Conservation (phyloP, 2,329 filamentous ascomycete species). For the Aureobasidium sp. region DNA sequence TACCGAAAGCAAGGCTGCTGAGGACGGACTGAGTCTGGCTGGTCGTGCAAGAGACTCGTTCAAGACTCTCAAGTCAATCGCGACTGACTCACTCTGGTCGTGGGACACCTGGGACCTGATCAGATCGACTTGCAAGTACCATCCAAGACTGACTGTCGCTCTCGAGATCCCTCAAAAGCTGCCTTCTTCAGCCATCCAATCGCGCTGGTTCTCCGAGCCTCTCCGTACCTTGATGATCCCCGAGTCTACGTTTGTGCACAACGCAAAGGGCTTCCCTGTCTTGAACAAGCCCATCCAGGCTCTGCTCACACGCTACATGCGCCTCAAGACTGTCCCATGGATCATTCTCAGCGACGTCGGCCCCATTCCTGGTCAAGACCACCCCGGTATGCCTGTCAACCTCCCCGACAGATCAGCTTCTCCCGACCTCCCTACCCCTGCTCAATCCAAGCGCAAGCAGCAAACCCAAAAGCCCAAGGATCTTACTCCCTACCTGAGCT, state of each 20-base stretch:
- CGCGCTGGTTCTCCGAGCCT: constrained; percentile 57
- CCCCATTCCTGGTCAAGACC: constrained; percentile 38
- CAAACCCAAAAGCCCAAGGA: constrained; percentile 35
- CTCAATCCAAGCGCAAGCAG: constrained; percentile 47
- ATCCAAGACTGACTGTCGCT: constrained; percentile 66
- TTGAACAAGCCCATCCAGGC: constrained; percentile 51
- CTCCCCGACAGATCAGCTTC: neutral
- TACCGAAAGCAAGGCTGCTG: constrained; percentile 22
- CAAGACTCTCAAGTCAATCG: neutral
- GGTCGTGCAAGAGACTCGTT: neutral
- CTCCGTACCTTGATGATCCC: constrained; percentile 49
- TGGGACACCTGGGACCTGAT: constrained; percentile 96
- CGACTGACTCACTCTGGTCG: constrained; percentile 37
- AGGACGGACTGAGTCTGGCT: neutral
- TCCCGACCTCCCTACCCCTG: constrained; percentile 50
- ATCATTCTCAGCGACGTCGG: constrained; percentile 52
- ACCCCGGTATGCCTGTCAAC: neutral
- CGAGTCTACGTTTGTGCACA: constrained; percentile 47
- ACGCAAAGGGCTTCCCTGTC: constrained; percentile 51
- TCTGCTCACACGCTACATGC: constrained; percentile 49
- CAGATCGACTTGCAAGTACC: constrained; percentile 77
- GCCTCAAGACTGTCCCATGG: constrained; percentile 51
- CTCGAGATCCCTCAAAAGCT: constrained; percentile 51
- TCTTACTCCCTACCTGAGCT: constrained; percentile 63
- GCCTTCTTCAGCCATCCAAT: constrained; percentile 48